Base-by-base conservation (phyloP, 202 grass and related monocot genomes). In the Carex arenaria region DNA sequence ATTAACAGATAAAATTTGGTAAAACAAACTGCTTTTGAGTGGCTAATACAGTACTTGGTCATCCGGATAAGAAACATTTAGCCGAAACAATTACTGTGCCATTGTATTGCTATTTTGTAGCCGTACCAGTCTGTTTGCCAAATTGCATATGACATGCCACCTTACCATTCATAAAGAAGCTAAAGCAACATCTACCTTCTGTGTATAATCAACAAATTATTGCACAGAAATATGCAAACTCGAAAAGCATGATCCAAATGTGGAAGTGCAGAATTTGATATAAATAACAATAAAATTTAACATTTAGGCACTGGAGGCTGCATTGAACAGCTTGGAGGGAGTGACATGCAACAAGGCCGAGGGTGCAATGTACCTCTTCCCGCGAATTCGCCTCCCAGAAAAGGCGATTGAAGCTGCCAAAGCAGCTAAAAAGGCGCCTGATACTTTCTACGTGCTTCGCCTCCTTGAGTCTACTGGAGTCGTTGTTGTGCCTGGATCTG, bases 281-380 rank as follows among this genome's bases (percentile, higher is more conserved):
- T 40, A 42, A 36, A 7, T 3, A 32, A 34, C 4, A 74, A 19
- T 1, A 34, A 57, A 57, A 18, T 67, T 53, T 53, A 47, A 82
- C 64, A 67, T 66, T 12, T 56, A 99, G 96, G 88, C 89, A 53
- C 75, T 99, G 61, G 96, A 98, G 82, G 80, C 89, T 86, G 96
- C 96, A 77, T 93, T 98, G 82, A 93, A 93, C 72, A 88, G 72
- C 5, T 92, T 98, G 45, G 96, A 98, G 69, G 96, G 91, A 67
- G 83, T 95, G 68, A 85, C 88, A 32, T 98, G 96, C 82, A 98
- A 98, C 88, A 92, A 98, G 74, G 86, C 93, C 22, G 96, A 98
- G 86, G 96, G 96, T 86, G 96, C 96, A 19, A 99, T 99, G 93
- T 99, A 96, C 81, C 81, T 99, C 36, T 99, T 95, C 86, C 96